Percentiles rank a stretch among this genome's conserved stretches.
phyloP scores from a whole-genome alignment of 768 basidiomycete species.

The Exidia glandulosa region DNA sequence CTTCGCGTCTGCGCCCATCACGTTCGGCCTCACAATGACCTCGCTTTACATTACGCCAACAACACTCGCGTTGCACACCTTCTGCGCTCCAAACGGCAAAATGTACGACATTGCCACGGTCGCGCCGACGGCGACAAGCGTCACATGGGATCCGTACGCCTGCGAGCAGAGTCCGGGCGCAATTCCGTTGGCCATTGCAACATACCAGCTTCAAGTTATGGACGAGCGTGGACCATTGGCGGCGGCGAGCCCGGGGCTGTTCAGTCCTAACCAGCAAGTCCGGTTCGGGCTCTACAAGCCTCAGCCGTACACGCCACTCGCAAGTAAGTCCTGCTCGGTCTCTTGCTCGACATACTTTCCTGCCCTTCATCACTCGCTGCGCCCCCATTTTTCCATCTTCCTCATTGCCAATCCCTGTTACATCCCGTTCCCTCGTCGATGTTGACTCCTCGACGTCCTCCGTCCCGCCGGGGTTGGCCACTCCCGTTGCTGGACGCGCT shows the following conservation, averaged over 20 bases:
- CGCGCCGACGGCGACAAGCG: constrained; percentile 54
- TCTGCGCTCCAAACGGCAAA: constrained; percentile 70
- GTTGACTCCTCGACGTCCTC: too few relatives aligned
- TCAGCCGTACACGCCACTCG: constrained; percentile 52
- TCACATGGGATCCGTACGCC: constrained; percentile 71
- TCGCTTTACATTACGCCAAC: constrained; percentile 61
- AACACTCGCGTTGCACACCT: constrained; percentile 67
- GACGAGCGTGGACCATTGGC: constrained; percentile 69
- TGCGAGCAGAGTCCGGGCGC: constrained; percentile 55
- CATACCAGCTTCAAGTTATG: constrained; percentile 71
- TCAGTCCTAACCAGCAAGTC: constrained; percentile 57
- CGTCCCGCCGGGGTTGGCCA: too few relatives aligned
- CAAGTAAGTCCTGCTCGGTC: constrained; percentile 23
- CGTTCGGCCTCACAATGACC: constrained; percentile 88
- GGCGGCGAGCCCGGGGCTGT: constrained; percentile 45
- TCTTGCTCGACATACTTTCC: neutral
- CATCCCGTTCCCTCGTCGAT: too few relatives aligned
- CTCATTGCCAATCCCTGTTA: neutral
- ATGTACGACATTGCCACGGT: constrained; percentile 84
- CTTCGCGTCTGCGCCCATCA: constrained; percentile 57
- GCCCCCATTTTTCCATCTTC: neutral
- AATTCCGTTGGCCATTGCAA: constrained; percentile 60
- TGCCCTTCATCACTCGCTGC: neutral
- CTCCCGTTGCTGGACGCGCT: too few relatives aligned
- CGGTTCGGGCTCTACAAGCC: constrained; percentile 82